These are phyloP conservation scores for Arabidopsis lyrata DNA, from an alignment of 441 rosid genomes.

Conservation along the genomic window DNA sequence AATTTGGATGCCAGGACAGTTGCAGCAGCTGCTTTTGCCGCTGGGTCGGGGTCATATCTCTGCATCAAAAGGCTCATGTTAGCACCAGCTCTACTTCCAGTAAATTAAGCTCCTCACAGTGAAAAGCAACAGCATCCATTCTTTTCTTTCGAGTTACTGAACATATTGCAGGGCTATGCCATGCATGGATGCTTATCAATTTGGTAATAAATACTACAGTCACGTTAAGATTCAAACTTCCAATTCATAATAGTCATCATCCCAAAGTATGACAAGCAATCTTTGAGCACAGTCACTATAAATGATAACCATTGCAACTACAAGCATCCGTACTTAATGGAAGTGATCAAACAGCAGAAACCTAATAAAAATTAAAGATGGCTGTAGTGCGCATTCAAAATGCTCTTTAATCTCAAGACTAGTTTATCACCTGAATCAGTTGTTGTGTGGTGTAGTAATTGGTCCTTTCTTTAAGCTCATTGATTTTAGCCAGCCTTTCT, in stretches of 20 bases:
- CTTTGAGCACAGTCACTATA: constrained; percentile 1
- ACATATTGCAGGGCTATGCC: constrained; percentile 1
- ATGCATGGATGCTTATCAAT: neutral
- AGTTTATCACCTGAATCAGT: constrained; percentile 77
- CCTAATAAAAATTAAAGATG: constrained; percentile 18
- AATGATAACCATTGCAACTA: neutral
- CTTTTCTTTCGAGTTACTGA: neutral
- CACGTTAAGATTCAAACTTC: constrained; percentile 11
- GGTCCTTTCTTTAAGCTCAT: constrained; percentile 92
- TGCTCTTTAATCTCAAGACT: neutral
- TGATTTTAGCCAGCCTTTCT: constrained; percentile 88
- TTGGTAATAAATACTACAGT: neutral
- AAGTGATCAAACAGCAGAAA: constrained; percentile 23
- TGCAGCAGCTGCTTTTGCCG: constrained; percentile 98
- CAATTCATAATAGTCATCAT: neutral
- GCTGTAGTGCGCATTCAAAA: neutral
- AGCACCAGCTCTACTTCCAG: constrained; percentile 11
- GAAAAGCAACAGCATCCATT: neutral
- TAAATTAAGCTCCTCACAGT: neutral
- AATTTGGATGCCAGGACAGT: constrained; percentile 90
- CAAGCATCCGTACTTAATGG: no score
- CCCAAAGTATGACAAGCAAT: neutral
- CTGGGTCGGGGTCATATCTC: constrained; percentile 98
- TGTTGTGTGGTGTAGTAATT: constrained; percentile 92
- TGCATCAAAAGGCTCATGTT: constrained; percentile 49